Base-by-base conservation (phyloP, 106 monocot genomes). In the Allium sativum region DNA sequence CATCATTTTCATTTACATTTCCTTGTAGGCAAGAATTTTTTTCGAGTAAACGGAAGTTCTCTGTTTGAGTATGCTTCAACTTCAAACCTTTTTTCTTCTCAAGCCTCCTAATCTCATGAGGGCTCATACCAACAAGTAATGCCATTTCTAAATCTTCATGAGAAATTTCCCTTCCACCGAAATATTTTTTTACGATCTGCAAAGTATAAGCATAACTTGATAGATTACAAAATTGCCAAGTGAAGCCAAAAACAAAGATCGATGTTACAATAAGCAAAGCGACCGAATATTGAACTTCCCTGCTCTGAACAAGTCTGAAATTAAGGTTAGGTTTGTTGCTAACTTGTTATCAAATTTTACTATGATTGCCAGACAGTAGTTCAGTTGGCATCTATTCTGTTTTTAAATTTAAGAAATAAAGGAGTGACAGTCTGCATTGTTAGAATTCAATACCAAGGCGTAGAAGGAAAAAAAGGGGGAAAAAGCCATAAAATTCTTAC, bases 111-210 rank as follows among this genome's bases (percentile, higher is more conserved):
- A 73, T 84, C 66, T 96, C 95, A 45, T 78, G 70, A 56, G 90
- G 84, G 65, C 82, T 96, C 95, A 96, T 87, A 58, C 95, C 95
- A 70, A 87, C 84, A 48, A 91, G 74, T 67, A 96, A 72, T 56
- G 91, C 95, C 58, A 58, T 69, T 80, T 96, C 87, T 7, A 96
- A 68, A 65, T 96, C 91, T 78, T 84, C 72, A 31, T 41, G 55
- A 44, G 75, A 55, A 53, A 87, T 73, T 57, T 90, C 95, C 62
- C 84, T 82, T 67, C 91, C 81, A 41, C 95, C 90, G 78, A 87
- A 96, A 67, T 91, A 96, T 74, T 64, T 1, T 67, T 74, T 91
- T 21, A 96, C 82, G 43, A 73, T 78, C 95, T 96, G 76, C 64
- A 73, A 13, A 0, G 9, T 40, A 52, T 18, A 19, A 47, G 8